A percentile compares a stretch with the other conserved stretches of the same genome.
Conservation (phyloP, 75 land plant genomes). For the Cryptomeria japonica region DNA sequence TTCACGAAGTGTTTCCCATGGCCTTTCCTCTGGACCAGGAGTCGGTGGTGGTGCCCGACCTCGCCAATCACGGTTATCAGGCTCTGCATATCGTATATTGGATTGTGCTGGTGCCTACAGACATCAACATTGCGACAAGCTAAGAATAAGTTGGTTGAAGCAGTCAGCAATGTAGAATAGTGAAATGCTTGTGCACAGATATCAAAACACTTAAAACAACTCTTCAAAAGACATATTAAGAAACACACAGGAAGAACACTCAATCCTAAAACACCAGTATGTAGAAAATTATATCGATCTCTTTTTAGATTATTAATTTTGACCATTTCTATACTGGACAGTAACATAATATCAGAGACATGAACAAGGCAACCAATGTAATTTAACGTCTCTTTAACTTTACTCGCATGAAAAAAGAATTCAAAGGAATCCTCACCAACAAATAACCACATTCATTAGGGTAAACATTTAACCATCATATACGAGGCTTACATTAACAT, state of each 20-base stretch:
- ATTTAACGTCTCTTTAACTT: background rate
- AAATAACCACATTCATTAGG: background rate
- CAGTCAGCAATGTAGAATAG: background rate
- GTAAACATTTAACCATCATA: background rate
- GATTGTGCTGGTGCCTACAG: constrained; percentile 33
- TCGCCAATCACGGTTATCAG: constrained; percentile 65
- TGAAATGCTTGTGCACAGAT: background rate
- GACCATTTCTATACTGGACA: background rate
- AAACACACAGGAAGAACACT: background rate
- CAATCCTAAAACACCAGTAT: background rate
- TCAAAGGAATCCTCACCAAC: background rate
- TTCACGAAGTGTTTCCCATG: constrained; percentile 36
- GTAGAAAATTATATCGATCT: background rate
- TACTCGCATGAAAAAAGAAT: background rate
- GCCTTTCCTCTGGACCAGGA: constrained; percentile 44
- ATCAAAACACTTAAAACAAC: background rate
- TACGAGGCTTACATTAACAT: constrained; percentile 38
- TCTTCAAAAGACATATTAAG: background rate
- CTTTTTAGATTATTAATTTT: background rate
- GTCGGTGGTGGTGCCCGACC: constrained; percentile 33
- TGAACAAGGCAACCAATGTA: background rate
- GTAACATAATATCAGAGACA: background rate
- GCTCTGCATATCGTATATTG: constrained; percentile 45
- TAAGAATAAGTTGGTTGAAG: background rate
- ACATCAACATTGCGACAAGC: background rate